Conservation (phyloP, 2,329 filamentous ascomycete species). For the Tolypocladium ophioglossoides region DNA sequence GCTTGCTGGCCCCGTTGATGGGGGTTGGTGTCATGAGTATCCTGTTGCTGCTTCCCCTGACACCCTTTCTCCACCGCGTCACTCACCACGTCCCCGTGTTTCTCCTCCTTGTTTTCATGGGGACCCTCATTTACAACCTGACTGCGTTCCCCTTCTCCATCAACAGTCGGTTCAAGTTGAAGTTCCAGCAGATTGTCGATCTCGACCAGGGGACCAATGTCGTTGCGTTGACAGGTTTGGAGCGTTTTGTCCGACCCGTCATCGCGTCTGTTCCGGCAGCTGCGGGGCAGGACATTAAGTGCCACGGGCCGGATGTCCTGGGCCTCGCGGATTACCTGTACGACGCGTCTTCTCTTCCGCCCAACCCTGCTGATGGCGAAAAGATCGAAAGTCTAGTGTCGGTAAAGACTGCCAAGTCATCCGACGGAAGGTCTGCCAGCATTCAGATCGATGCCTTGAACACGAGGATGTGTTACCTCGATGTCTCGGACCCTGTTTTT, state of each 20-base stretch:
- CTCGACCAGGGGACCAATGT: slow-evolving; percentile 61
- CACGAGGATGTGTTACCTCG: slow-evolving; percentile 67
- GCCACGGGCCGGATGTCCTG: slow-evolving; percentile 29
- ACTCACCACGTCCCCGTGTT: slow-evolving; percentile 74
- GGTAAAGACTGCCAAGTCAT: slow-evolving; percentile 31
- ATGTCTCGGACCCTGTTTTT: slow-evolving; percentile 58
- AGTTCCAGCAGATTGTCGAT: slow-evolving; percentile 73
- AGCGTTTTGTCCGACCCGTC: slow-evolving; percentile 55
- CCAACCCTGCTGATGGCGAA: slow-evolving; percentile 45
- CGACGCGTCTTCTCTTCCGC: slow-evolving; percentile 47
- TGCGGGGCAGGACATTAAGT: slow-evolving; percentile 48
- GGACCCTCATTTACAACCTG: slow-evolving; percentile 77
- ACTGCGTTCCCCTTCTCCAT: slow-evolving; percentile 79
- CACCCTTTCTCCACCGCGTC: slow-evolving; percentile 79
- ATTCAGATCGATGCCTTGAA: slow-evolving; percentile 62
- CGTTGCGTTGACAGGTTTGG: slow-evolving; percentile 59
- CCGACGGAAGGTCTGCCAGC: slow-evolving; percentile 37
- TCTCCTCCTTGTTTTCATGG: slow-evolving; percentile 60
- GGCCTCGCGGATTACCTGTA: slow-evolving; percentile 58
- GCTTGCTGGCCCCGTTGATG: slow-evolving; percentile 61
- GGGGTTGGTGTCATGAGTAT: slow-evolving; percentile 57
- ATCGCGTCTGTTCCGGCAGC: slow-evolving; percentile 62
- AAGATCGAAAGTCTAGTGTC: slow-evolving; percentile 48
- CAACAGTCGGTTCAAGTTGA: slow-evolving; percentile 72
- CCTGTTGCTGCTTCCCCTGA: slow-evolving; percentile 62